Evolutionary conservation across 176 grass and related monocot genomes (phyloP).

Genomic region (Triticum timopheevii): DNA sequence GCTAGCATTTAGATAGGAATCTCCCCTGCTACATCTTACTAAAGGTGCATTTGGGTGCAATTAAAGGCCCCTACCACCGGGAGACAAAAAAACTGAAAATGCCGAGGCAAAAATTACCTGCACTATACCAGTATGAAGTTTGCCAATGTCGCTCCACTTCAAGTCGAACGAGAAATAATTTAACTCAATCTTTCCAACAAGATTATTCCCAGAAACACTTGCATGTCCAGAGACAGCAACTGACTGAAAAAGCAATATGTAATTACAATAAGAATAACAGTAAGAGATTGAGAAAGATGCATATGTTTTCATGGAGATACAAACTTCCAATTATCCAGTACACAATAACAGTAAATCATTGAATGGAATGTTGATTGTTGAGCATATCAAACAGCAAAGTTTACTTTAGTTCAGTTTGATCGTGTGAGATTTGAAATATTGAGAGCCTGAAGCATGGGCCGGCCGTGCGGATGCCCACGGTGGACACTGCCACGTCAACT

Average conservation of each 20-base stretch:
- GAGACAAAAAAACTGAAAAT: neutral
- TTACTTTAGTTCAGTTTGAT: constrained; percentile 10
- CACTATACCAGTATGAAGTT: constrained; percentile 70
- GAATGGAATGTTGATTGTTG: constrained; percentile 6
- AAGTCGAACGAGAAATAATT: constrained; percentile 74
- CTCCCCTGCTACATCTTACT: neutral
- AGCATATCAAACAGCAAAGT: neutral
- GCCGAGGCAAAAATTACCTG: constrained; percentile 45
- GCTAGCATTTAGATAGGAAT: neutral
- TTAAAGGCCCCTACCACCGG: neutral
- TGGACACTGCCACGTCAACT: too few relatives aligned
- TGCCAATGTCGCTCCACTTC: constrained; percentile 91
- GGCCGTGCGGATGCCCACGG: too few relatives aligned
- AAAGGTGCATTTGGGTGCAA: neutral
- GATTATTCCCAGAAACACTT: constrained; percentile 68
- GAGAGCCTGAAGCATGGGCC: too few relatives aligned
- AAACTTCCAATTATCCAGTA: too few relatives aligned
- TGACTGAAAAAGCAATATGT: constrained; percentile 43
- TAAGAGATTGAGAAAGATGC: neutral
- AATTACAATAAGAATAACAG: neutral
- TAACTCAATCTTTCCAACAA: constrained; percentile 63
- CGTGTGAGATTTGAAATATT: neutral
- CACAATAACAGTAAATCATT: neutral
- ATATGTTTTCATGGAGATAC: too few relatives aligned
- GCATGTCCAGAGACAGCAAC: constrained; percentile 70